Percentiles rank a stretch among this genome's conserved stretches.
Evolutionary conservation across 176 grass and related monocot species (phyloP).

Genomic region (Ananas comosus): DNA sequence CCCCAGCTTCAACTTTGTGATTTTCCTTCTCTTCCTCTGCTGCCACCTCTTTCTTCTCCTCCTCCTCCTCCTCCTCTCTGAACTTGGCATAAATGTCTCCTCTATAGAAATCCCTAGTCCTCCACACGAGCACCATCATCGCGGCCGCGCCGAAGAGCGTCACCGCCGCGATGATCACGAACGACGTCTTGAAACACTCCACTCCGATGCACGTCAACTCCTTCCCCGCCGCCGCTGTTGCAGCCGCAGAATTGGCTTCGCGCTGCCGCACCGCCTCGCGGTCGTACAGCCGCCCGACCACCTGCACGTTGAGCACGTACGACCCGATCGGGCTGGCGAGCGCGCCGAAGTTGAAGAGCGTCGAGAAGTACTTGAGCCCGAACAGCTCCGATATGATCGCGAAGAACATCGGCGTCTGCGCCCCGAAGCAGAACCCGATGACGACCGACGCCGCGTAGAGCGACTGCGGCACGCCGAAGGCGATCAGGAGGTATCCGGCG

Average conservation of each 20-base stretch:
- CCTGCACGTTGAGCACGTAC: constrained; percentile 49
- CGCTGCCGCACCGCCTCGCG: constrained; percentile 41
- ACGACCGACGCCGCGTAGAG: constrained; percentile 39
- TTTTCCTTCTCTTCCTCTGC: neutral
- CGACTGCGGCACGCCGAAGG: constrained; percentile 44
- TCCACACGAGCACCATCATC: constrained; percentile 50
- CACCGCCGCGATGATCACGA: constrained; percentile 45
- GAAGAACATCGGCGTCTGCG: constrained; percentile 65
- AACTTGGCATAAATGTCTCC: constrained; percentile 63
- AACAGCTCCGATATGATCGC: constrained; percentile 80
- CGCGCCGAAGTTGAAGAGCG: constrained; percentile 66
- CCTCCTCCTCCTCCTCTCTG: constrained; percentile 20
- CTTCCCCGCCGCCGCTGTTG: constrained; percentile 1
- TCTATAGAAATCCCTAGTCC: constrained; percentile 53
- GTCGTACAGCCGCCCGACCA: constrained; percentile 51
- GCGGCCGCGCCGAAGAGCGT: constrained; percentile 36
- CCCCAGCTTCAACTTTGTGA: no score
- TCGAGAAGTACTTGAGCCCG: constrained; percentile 81
- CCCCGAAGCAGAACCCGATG: constrained; percentile 71
- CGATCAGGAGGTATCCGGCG: constrained; percentile 67
- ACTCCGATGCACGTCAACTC: constrained; percentile 48
- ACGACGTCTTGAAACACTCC: constrained; percentile 46
- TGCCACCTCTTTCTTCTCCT: neutral
- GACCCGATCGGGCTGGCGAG: constrained; percentile 61
- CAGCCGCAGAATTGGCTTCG: neutral